Evolutionary conservation across 495 filamentous ascomycete species (phyloP).

Genomic region (Glonium stellatum): DNA sequence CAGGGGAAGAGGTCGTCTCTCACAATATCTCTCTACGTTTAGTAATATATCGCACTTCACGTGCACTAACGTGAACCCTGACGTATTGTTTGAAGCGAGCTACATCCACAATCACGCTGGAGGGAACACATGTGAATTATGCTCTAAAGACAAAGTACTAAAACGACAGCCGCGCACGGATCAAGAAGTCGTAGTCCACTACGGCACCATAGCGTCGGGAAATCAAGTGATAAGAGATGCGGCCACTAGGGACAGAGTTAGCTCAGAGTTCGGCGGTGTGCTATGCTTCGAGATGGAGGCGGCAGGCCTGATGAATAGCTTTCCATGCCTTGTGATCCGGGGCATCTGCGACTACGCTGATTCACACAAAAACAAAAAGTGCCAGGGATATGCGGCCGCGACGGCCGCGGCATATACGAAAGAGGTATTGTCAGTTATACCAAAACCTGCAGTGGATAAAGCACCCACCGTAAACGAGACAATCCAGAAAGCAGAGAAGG

Average conservation of each 20-base stretch:
- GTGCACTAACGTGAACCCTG: too few relatives aligned
- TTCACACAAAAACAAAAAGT: conserved; percentile 27
- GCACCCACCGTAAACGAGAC: not conserved
- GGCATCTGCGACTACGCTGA: conserved; percentile 28
- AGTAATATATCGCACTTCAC: too few relatives aligned
- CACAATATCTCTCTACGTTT: too few relatives aligned
- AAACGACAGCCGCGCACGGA: not conserved
- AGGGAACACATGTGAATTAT: not conserved
- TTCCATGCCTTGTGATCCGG: conserved; percentile 22
- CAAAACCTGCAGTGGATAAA: not conserved
- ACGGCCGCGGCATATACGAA: conserved; percentile 22
- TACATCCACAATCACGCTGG: too few relatives aligned
- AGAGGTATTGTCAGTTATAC: conserved; percentile 11
- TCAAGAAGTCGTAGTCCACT: conserved; percentile 11
- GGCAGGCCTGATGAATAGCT: not conserved
- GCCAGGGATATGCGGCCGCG: conserved; percentile 23
- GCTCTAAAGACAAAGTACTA: not conserved
- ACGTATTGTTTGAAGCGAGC: too few relatives aligned
- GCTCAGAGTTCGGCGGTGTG: conserved; percentile 8
- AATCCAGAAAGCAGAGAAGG: not conserved
- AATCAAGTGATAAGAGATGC: conserved; percentile 22
- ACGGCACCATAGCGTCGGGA: conserved; percentile 23
- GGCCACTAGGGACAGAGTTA: conserved; percentile 2
- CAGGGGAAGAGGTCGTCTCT: too few relatives aligned
- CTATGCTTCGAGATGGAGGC: conserved; percentile 28